phyloP scores from a whole-genome alignment of 2,329 filamentous ascomycete genomes.

The Zopfia rhizophila region DNA sequence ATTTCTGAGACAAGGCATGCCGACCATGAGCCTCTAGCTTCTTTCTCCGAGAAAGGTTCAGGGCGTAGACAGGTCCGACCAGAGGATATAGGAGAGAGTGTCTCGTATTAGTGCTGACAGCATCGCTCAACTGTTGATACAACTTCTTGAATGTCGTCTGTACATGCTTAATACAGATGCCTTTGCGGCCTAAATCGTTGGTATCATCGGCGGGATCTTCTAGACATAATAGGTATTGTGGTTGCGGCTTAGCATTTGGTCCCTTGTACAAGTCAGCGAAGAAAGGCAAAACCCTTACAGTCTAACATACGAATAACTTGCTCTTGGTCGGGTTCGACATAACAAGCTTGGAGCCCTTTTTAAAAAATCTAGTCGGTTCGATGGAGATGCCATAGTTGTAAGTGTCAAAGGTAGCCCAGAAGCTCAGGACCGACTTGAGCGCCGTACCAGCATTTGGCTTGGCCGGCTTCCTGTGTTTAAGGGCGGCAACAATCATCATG shows the following conservation, averaged over 20 bases:
- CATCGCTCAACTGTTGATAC: constrained; percentile 17
- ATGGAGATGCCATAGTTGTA: constrained; percentile 60
- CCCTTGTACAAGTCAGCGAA: background rate
- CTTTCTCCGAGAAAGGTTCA: constrained; percentile 23
- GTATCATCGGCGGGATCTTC: constrained; percentile 68
- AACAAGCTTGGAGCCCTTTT: constrained; percentile 41
- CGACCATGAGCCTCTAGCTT: constrained; percentile 29
- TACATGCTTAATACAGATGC: constrained; percentile 61
- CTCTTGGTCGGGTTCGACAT: constrained; percentile 26
- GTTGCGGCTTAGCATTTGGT: too few species aligned
- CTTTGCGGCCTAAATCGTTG: constrained; percentile 66
- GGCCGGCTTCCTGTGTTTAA: constrained; percentile 55
- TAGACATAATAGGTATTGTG: constrained; percentile 62
- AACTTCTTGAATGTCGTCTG: constrained; percentile 54
- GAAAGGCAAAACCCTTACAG: background rate
- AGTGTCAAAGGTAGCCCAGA: constrained; percentile 62
- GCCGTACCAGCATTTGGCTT: constrained; percentile 51
- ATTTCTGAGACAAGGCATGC: constrained; percentile 4
- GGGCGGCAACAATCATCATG: constrained; percentile 66
- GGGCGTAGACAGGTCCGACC: constrained; percentile 32
- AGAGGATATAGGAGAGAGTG: constrained; percentile 30
- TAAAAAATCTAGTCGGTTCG: constrained; percentile 58
- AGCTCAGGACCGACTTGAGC: constrained; percentile 61
- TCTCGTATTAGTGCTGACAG: constrained; percentile 27
- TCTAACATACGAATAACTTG: constrained; percentile 32